These are phyloP conservation scores for Picochlorum sp. DNA, from an alignment of 139 green algal species.

Conservation along the genomic window DNA sequence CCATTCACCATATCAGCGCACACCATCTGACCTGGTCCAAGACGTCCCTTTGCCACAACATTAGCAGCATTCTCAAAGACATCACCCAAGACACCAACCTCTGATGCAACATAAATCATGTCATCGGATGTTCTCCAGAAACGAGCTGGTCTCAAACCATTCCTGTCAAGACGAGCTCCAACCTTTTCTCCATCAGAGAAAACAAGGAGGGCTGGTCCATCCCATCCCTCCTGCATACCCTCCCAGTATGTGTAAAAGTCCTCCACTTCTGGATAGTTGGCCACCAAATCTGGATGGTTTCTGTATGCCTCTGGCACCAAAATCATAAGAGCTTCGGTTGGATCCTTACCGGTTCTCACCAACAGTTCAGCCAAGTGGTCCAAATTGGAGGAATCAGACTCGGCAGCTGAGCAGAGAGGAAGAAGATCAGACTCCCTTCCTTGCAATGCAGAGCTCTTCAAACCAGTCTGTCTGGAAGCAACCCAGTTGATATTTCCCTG, in stretches of 20 bases:
- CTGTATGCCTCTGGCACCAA: constrained; percentile 92
- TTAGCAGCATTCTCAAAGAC: constrained; percentile 76
- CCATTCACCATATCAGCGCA: constrained; percentile 76
- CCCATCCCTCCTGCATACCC: constrained; percentile 97
- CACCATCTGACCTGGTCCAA: constrained; percentile 96
- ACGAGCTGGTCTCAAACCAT: constrained; percentile 92
- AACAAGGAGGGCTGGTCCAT: constrained; percentile 95
- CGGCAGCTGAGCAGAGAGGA: constrained; percentile 68
- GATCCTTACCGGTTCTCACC: constrained; percentile 64
- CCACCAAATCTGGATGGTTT: constrained; percentile 77
- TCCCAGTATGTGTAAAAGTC: constrained; percentile 96
- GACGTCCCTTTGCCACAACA: constrained; percentile 82
- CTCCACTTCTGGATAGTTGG: constrained; percentile 84
- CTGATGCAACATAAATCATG: constrained; percentile 93
- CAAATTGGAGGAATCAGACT: constrained; percentile 93
- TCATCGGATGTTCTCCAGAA: constrained; percentile 94
- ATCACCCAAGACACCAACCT: constrained; percentile 92
- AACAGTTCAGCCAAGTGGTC: constrained; percentile 92
- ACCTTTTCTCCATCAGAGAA: constrained; percentile 90
- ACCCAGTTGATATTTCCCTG: constrained; percentile 99
- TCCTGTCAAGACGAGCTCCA: constrained; percentile 90
- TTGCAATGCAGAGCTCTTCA: constrained; percentile 80
- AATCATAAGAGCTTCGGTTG: constrained; percentile 85
- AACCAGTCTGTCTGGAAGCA: constrained; percentile 74
- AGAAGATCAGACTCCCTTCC: constrained; percentile 84